Conservation (phyloP, 148 eudicot species). For the Dianthus caryophyllus region DNA sequence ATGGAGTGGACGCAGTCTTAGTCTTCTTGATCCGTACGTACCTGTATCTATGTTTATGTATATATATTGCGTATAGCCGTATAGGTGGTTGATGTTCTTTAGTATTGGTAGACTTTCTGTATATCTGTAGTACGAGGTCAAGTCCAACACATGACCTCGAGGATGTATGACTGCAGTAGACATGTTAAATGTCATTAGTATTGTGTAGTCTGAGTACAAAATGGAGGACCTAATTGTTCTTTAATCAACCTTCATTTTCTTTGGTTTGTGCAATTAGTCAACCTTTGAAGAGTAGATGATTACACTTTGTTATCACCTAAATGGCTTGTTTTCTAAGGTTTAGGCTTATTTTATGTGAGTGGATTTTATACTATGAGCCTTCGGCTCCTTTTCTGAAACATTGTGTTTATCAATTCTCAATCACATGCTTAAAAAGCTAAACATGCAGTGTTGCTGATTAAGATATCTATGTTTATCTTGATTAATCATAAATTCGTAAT, state of each 20-base stretch:
- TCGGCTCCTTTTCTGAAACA: background rate
- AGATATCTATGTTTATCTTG: background rate
- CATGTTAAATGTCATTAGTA: background rate
- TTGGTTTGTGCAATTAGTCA: background rate
- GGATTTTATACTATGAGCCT: background rate
- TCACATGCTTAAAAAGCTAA: background rate
- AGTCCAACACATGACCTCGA: background rate
- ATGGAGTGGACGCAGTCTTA: conserved; percentile 98
- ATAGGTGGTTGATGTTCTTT: no score
- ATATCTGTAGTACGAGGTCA: no score
- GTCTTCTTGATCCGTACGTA: conserved; percentile 96
- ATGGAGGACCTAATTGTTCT: background rate
- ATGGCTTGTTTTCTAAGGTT: background rate
- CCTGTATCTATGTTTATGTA: conserved; percentile 4
- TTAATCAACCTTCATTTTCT: background rate
- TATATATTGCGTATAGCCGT: background rate
- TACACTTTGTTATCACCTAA: background rate
- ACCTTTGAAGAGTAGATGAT: background rate
- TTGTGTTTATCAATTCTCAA: no score
- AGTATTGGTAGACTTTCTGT: no score
- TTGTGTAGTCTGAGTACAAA: background rate
- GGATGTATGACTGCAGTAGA: background rate
- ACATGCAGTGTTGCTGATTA: background rate
- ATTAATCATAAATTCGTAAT: background rate
- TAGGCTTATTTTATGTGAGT: background rate